Percentiles rank a stretch among this genome's conserved stretches.
Conservation (phyloP, 257 asterid genomes). For the Solanum stenotomum region DNA sequence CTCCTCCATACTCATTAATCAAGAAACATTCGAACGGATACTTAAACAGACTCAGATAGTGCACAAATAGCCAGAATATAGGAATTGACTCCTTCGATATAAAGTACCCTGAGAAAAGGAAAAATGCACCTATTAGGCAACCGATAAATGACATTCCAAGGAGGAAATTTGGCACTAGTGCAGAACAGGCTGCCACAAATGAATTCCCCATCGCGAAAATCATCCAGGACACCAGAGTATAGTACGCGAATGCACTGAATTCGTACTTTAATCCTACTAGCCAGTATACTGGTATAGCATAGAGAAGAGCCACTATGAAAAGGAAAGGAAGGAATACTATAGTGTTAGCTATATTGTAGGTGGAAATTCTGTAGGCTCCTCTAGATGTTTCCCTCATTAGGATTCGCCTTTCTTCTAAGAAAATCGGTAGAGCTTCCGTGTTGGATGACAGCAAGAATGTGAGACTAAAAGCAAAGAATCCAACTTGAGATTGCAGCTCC, state of each 20-base stretch:
- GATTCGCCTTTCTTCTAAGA: constrained; percentile 63
- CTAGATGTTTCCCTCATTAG: constrained; percentile 58
- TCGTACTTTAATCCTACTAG: constrained; percentile 50
- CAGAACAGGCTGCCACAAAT: constrained; percentile 57
- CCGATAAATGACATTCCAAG: constrained; percentile 53
- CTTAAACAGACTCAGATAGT: constrained; percentile 61
- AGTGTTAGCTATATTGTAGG: constrained; percentile 56
- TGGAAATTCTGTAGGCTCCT: constrained; percentile 67
- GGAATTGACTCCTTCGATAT: constrained; percentile 52
- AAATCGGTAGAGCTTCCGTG: constrained; percentile 81
- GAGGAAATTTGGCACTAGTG: constrained; percentile 52
- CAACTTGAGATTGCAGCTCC: constrained; percentile 48
- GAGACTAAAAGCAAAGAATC: constrained; percentile 69
- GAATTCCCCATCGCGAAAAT: constrained; percentile 54
- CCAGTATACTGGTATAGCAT: constrained; percentile 54
- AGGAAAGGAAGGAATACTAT: constrained; percentile 69
- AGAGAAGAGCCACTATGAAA: constrained; percentile 42
- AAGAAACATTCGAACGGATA: constrained; percentile 72
- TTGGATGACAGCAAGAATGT: constrained; percentile 66
- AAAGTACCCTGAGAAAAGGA: constrained; percentile 79
- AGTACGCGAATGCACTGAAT: constrained; percentile 34
- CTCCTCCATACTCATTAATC: constrained; percentile 74
- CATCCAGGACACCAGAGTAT: constrained; percentile 56
- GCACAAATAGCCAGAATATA: constrained; percentile 53
- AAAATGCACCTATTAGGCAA: constrained; percentile 53